Evolutionary conservation across 495 filamentous ascomycete genomes (phyloP).

Genomic region (Xeromyces bisporus): DNA sequence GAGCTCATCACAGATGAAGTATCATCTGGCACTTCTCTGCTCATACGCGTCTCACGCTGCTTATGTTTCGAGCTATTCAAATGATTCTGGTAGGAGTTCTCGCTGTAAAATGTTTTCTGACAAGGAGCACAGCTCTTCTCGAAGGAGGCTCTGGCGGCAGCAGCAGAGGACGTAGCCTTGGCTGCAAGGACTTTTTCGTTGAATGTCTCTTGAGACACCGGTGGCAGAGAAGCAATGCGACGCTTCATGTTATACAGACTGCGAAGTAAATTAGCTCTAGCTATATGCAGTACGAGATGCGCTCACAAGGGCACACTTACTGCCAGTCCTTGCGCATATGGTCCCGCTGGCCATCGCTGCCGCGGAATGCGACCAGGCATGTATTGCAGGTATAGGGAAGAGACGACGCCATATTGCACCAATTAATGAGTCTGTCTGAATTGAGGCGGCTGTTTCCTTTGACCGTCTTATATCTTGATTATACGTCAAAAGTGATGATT

Average conservation of each 20-base stretch:
- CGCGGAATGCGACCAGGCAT: constrained; percentile 89
- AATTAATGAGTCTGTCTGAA: no score
- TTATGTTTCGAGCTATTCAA: constrained; percentile 82
- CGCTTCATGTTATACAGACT: constrained; percentile 97
- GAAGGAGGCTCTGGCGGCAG: constrained; percentile 77
- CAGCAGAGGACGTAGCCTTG: constrained; percentile 64
- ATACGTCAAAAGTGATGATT: no score
- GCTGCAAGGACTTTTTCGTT: constrained; percentile 93
- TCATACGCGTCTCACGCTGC: constrained; percentile 38
- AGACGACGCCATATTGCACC: constrained; percentile 16
- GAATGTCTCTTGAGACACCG: constrained; percentile 82
- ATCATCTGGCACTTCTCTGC: constrained; percentile 39
- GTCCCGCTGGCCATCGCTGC: constrained; percentile 76
- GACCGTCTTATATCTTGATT: no score
- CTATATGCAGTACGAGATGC: neutral
- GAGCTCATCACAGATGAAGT: constrained; percentile 79
- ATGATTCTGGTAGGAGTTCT: constrained; percentile 91
- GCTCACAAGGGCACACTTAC: constrained; percentile 35
- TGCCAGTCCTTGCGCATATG: constrained; percentile 99
- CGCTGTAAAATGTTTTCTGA: constrained; percentile 85
- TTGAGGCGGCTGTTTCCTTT: no score
- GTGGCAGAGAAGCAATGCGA: constrained; percentile 78
- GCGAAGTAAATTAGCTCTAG: neutral
- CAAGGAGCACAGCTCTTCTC: constrained; percentile 70
- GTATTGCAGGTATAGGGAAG: constrained; percentile 97